Conservation (phyloP, 306 rosid genomes). For the Begonia fuchsioides region DNA sequence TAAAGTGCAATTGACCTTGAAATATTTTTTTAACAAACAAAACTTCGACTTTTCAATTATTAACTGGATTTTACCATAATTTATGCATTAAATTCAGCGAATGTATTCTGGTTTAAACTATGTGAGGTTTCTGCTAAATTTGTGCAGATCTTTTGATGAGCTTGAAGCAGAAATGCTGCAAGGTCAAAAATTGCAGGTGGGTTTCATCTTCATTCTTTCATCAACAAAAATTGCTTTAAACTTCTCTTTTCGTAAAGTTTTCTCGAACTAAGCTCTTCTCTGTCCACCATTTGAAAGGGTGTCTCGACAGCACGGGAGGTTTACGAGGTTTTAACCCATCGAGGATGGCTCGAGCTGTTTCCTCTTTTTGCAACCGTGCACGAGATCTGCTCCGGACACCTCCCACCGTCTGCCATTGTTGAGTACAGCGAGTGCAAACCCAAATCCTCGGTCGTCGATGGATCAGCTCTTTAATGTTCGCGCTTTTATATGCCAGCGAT, state of each 20-base stretch:
- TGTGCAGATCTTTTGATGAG: slow-evolving; percentile 62
- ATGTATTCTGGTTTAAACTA: too few relatives aligned
- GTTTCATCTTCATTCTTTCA: too few relatives aligned
- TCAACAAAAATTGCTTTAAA: too few relatives aligned
- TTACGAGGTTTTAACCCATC: slow-evolving; percentile 62
- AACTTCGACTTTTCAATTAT: too few relatives aligned
- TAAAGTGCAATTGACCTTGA: too few relatives aligned
- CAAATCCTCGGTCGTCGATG: slow-evolving; percentile 18
- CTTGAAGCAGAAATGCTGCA: slow-evolving; percentile 78
- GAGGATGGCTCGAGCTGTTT: slow-evolving; percentile 69
- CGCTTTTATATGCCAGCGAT: too few relatives aligned
- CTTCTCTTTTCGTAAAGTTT: too few relatives aligned
- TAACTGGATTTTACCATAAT: too few relatives aligned
- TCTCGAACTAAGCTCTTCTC: too few relatives aligned
- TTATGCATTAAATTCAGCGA: too few relatives aligned
- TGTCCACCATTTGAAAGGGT: slow-evolving; percentile 37
- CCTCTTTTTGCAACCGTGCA: slow-evolving; percentile 78
- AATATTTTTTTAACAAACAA: too few relatives aligned
- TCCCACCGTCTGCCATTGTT: slow-evolving; percentile 83
- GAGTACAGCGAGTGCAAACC: slow-evolving; percentile 34
- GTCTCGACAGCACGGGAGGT: slow-evolving; percentile 84
- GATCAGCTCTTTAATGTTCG: slow-evolving; percentile 1
- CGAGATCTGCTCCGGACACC: slow-evolving; percentile 56
- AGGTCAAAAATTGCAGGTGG: slow-evolving; percentile 94
- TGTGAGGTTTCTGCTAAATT: slow-evolving; percentile 3